These are phyloP conservation scores for Diplodia seriata DNA, from an alignment of 2,329 filamentous ascomycete genomes.

Conservation along the genomic window DNA sequence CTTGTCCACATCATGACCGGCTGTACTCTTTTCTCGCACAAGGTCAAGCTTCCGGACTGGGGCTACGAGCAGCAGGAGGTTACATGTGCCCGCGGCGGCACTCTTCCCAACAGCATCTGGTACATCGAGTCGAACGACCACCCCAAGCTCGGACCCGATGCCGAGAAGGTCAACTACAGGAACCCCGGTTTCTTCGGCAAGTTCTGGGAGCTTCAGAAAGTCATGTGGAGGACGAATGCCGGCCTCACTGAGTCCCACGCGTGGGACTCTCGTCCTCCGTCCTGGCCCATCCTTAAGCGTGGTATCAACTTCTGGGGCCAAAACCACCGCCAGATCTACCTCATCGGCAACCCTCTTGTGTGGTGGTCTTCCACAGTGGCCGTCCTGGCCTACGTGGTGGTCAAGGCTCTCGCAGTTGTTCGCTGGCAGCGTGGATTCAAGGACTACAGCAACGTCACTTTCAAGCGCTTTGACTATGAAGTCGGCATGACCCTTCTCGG, in stretches of 20 bases:
- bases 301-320: slow-evolving; percentile 99
- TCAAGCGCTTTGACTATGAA: slow-evolving; percentile 98
- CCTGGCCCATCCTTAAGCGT: slow-evolving; percentile 89
- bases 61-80: slow-evolving; percentile 98
- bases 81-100: slow-evolving; percentile 91
- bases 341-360: slow-evolving; percentile 91
- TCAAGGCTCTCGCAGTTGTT: slow-evolving; percentile 87
- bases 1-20: slow-evolving; percentile 97
- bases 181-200: slow-evolving; percentile 96
- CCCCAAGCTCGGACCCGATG: slow-evolving; percentile 72
- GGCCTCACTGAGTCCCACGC: slow-evolving; percentile 95
- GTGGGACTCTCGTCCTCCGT: slow-evolving; percentile 94
- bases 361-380: slow-evolving; percentile 90
- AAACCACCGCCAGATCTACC: slow-evolving; percentile 92
- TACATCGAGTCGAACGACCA: slow-evolving; percentile 93
- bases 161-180: slow-evolving; percentile 95
- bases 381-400: slow-evolving; percentile 75
- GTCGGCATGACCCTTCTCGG: slow-evolving; percentile 87
- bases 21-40: slow-evolving; percentile 95
- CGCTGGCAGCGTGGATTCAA: slow-evolving; percentile 93
- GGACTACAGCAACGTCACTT: slow-evolving; percentile 81
- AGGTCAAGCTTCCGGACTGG: slow-evolving; percentile 98
- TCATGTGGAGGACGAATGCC: slow-evolving; percentile 99
- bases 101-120: slow-evolving; percentile 95
- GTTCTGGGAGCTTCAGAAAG: slow-evolving; percentile 95